A percentile compares a stretch with the other conserved stretches of the same genome.
These are phyloP conservation scores for Carpinus viminea DNA, from an alignment of 306 rosid genomes.

Conservation along the genomic window DNA sequence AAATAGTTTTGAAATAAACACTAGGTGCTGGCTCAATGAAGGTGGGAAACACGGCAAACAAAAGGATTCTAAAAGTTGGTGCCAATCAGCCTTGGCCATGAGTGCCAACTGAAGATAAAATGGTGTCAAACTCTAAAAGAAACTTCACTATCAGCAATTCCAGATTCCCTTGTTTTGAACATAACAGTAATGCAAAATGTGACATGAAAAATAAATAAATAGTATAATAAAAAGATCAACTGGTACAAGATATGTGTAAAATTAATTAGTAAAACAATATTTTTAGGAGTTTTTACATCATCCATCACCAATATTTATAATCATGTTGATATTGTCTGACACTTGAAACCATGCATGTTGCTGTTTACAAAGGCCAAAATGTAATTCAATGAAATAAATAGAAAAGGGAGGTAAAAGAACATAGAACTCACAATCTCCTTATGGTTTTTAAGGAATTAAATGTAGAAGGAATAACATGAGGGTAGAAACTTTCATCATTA, in stretches of 20 bases:
- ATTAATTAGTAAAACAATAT: no score
- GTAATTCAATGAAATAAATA: conserved; percentile 13
- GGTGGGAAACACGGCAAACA: background rate
- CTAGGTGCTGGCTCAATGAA: background rate
- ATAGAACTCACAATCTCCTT: conserved; percentile 71
- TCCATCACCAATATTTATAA: no score
- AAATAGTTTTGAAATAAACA: background rate
- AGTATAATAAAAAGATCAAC: no score
- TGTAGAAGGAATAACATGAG: conserved; percentile 42
- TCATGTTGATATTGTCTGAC: no score
- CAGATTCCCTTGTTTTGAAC: no score
- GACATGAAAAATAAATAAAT: no score
- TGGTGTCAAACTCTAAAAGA: no score
- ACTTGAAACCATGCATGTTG: conserved; percentile 10
- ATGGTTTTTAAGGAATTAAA: conserved; percentile 65
- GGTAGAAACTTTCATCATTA: conserved; percentile 44
- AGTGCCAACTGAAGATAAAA: background rate
- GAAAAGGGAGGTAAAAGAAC: conserved; percentile 24
- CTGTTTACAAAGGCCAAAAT: background rate
- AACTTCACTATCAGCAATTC: no score
- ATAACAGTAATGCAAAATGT: no score
- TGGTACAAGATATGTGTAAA: no score
- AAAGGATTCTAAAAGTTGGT: background rate
- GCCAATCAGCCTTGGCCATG: background rate
- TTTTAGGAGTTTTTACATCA: no score